phyloP scores from a whole-genome alignment of 192 early-diverging fungal species.

The Backusella sp. region DNA sequence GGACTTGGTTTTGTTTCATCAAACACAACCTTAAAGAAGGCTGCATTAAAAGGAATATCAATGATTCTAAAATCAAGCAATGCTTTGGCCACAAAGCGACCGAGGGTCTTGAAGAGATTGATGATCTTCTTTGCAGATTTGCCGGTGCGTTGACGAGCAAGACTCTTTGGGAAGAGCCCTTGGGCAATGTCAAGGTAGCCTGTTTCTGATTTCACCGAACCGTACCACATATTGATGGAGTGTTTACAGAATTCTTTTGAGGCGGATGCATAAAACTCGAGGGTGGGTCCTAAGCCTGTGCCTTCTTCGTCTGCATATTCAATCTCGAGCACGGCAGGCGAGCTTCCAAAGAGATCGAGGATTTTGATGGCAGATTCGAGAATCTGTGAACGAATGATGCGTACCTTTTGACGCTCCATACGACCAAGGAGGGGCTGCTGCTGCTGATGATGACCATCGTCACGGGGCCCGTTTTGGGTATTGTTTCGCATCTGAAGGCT shows the following conservation, averaged over 20 bases:
- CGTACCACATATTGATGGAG: conserved; percentile 66
- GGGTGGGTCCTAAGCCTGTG: conserved; percentile 85
- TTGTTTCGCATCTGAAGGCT: conserved; percentile 44
- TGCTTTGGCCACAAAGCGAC: conserved; percentile 87
- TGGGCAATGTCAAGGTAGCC: conserved; percentile 46
- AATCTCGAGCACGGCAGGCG: conserved; percentile 78
- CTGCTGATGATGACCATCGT: conserved; percentile 32
- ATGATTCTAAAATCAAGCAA: conserved; percentile 84
- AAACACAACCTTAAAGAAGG: conserved; percentile 74
- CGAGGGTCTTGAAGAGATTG: conserved; percentile 68
- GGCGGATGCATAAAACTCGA: conserved; percentile 89
- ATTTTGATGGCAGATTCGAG: conserved; percentile 84
- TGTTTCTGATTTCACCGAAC: conserved; percentile 36
- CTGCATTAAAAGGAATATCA: conserved; percentile 74
- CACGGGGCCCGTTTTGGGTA: conserved; percentile 29
- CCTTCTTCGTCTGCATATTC: conserved; percentile 95
- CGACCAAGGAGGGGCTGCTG: conserved; percentile 60
- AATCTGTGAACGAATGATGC: conserved; percentile 73
- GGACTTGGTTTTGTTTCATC: conserved; percentile 26
- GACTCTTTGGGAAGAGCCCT: conserved; percentile 57
- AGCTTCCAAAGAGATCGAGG: conserved; percentile 76
- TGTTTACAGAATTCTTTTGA: conserved; percentile 71
- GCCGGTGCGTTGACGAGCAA: conserved; percentile 3
- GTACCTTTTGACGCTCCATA: conserved; percentile 86
- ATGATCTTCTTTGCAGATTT: conserved; percentile 47